A percentile compares a stretch with the other conserved stretches of the same genome.
These are phyloP conservation scores for Fusarium chaquense DNA, from an alignment of 2,329 filamentous ascomycete genomes.

Conservation along the genomic window DNA sequence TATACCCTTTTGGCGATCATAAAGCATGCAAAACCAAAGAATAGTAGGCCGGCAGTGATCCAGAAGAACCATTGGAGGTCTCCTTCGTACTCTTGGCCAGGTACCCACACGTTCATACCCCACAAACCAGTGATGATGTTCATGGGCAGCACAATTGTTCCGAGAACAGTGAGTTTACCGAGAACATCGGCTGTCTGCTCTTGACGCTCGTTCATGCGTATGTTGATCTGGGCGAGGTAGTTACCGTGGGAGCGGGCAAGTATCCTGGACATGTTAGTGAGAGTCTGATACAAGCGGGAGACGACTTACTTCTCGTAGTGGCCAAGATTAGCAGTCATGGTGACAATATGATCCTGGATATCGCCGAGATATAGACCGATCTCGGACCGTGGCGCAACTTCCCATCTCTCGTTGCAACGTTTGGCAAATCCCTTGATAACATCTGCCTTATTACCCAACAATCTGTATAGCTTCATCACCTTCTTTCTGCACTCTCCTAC, in stretches of 20 bases:
- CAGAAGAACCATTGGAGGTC: constrained; percentile 81
- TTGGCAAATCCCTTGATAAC: constrained; percentile 99
- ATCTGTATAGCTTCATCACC: constrained; percentile 93
- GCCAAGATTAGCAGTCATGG: constrained; percentile 95
- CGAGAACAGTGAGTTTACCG: constrained; percentile 92
- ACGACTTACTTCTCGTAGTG: constrained; percentile 91
- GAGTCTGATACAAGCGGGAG: neutral
- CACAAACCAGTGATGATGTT: constrained; percentile 98
- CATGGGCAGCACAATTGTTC: constrained; percentile 97
- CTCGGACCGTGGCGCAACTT: constrained; percentile 92
- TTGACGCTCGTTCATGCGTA: constrained; percentile 97
- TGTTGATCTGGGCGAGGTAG: constrained; percentile 99
- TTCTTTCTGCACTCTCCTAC: constrained; percentile 96
- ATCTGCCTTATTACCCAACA: constrained; percentile 96
- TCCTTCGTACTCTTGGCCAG: constrained; percentile 84
- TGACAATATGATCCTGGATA: constrained; percentile 99
- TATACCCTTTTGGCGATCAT: constrained; percentile 86
- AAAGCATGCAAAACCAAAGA: constrained; percentile 85
- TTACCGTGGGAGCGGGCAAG: constrained; percentile 92
- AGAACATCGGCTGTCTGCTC: constrained; percentile 96
- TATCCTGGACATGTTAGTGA: constrained; percentile 67
- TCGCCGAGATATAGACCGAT: constrained; percentile 98
- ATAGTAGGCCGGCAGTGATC: constrained; percentile 78
- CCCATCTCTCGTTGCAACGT: constrained; percentile 97
- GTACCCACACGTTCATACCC: constrained; percentile 99